Evolutionary conservation across 768 basidiomycete genomes (phyloP), one percentile per base, ranked within the genome.

Genomic region (Boletus rubroflammeus): DNA sequence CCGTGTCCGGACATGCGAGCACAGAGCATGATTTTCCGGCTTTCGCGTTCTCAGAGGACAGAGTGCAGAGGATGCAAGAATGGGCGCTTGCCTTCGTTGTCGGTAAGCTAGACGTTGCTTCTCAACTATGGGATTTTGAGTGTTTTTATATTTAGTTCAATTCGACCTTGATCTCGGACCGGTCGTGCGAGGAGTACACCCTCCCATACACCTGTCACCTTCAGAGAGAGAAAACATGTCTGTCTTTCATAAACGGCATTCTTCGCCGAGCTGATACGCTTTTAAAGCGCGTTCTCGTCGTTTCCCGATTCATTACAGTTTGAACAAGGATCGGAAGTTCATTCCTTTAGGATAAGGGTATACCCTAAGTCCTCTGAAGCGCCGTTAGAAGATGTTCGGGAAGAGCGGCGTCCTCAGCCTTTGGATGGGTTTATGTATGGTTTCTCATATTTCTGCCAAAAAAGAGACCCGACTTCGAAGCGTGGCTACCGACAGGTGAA

Each of bases 141-240:
- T 26, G 29, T 55, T 52, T 47, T 52, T 47, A 23, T 41, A 23
- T 69, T 15, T 56, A 90, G 88, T 93, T 35, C 85, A 94, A 60
- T 97, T 97, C 64, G 93, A 97, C 71, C 69, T 93, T 43, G 93
- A 96, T 59, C 74, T 86, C 45, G 93, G 93, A 3, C 93, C 93
- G 9, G 82, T 88, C 6, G 76, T 96, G 23, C 80, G 82, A 50
- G 79, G 83, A 14, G 68, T 90, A 39, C 86, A 85, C 58, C 89
- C 90, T 3, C 79, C 85, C 0, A 66, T 86, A n/a, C 67, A 76
- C 14, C 70, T 95, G 38, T 78, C 81, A 6, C 79, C 83, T 36
- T 72, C 79, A 0, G 90, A 93, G 65, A 78, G 77, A 32, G 88
- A 92, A 69, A 96, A 93, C 62, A 84, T 97, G 93, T 95, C 10